Base-by-base conservation (phyloP, 1,284 basidiomycete species). In the Fomitopsis pinicola region DNA sequence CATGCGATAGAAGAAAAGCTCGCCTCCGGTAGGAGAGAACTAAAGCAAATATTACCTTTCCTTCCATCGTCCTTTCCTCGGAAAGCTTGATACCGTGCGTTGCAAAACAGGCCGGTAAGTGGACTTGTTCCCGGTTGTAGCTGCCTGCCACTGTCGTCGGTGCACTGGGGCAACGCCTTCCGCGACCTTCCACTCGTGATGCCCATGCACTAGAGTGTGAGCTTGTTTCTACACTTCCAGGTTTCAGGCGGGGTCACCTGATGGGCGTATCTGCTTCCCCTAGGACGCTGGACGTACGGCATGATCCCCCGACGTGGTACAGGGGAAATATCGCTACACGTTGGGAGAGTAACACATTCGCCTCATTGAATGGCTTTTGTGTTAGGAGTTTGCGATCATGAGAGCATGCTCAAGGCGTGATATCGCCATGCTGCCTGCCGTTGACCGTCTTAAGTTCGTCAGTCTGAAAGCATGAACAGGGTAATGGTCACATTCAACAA, bases 11-110 rank as follows among this genome's bases (percentile, higher is more conserved):
- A 71, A 59, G 68, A 71, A 64, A 72, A 63, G 63, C 67, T 90
- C 52, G 78, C 77, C 55, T 68, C 78, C 35, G 76, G 75, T 57
- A 79, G 76, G 42, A 77, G 87, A 60, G 87, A 89, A 69, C 75
- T 88, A 53, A 81, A 77, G 56, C 78, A 79, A 63, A 77, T 87
- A 53, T 71, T 83, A 17, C 72, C 75, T 22, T 64, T 62, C 42
- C 40, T 57, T 42, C 53, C 59, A 4, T 35, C 56, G 8, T 55
- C 58, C 5, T 5, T 42, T 17, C 35, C 50, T 19, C 55, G 42
- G 22, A 40, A 12, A 35, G 26, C 35, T 42, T 36, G 10, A 36
- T n/a, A 44, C 42, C 26, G 17, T 35, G 15, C n/a, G 46, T 30
- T 30, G 33, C 5, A 12, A 26, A 5, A 26, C 19, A 12, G 22